phyloP scores from a whole-genome alignment of 441 rosid genomes.

The Gossypium schwendimanii region DNA sequence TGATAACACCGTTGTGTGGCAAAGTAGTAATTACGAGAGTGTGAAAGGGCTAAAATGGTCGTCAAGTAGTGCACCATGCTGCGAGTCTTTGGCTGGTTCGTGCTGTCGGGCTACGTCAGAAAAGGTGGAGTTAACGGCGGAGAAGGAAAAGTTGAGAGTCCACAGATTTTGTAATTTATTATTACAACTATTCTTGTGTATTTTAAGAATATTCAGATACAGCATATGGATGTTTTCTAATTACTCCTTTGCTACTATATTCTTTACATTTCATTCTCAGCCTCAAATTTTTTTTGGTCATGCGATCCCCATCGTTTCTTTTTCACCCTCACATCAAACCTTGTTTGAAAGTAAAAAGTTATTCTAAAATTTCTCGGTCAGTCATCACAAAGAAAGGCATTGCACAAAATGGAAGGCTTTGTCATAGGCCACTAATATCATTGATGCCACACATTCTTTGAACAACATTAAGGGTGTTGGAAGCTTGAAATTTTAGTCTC shows the following conservation, averaged over 20 bases:
- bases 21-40: neutral
- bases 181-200: conserved; percentile 6
- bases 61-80: neutral
- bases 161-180: conserved; percentile 17
- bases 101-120: conserved; percentile 10
- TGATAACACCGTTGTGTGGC: conserved; percentile 8
- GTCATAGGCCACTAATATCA: neutral
- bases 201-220: conserved; percentile 17
- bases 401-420: neutral
- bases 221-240: neutral
- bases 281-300: neutral
- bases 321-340: neutral
- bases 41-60: neutral
- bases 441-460: neutral
- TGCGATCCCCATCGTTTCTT: neutral
- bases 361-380: neutral
- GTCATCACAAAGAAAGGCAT: neutral
- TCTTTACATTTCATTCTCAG: neutral
- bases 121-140: conserved; percentile 17
- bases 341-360: neutral
- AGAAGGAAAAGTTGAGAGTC: conserved; percentile 1
- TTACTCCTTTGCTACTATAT: neutral
- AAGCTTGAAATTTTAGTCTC: neutral
- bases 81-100: neutral
- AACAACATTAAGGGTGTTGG: neutral